Evolutionary conservation across 768 basidiomycete species (phyloP).

Genomic region (Naganishia friedmannii): DNA sequence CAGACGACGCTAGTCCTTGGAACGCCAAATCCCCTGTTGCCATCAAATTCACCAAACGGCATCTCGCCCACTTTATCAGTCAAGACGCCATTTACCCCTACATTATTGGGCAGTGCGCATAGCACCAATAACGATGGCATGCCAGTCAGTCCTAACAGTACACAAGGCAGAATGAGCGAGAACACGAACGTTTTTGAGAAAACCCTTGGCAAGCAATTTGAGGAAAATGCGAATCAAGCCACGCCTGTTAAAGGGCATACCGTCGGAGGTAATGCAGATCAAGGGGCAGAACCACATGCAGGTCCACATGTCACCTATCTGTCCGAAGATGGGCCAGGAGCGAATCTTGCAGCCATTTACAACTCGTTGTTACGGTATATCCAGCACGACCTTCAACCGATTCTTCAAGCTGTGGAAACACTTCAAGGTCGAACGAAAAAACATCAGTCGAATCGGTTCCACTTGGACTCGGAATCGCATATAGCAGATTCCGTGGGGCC

Average conservation of each 20-base stretch:
- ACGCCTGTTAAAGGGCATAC: background rate
- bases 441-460: too few relatives aligned
- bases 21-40: background rate
- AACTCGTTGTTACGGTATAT: constrained; percentile 14
- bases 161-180: background rate
- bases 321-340: constrained; percentile 8
- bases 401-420: constrained; percentile 75
- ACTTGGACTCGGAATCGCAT: background rate
- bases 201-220: constrained; percentile 26
- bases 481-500: background rate
- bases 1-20: background rate
- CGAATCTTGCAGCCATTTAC: constrained; percentile 16
- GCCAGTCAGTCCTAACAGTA: background rate
- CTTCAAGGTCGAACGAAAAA: constrained; percentile 54
- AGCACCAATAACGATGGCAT: background rate
- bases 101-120: constrained; percentile 6
- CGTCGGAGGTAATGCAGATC: background rate
- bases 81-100: constrained; percentile 15
- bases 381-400: constrained; percentile 62
- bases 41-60: background rate
- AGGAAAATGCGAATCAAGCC: constrained; percentile 19
- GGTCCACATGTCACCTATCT: background rate
- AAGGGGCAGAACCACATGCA: background rate
- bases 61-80: constrained; percentile 3
- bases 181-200: constrained; percentile 22